A percentile compares a stretch with the other conserved stretches of the same genome.
phyloP scores from a whole-genome alignment of 768 basidiomycete genomes.

The Tylopilus rubrobrunneus region DNA sequence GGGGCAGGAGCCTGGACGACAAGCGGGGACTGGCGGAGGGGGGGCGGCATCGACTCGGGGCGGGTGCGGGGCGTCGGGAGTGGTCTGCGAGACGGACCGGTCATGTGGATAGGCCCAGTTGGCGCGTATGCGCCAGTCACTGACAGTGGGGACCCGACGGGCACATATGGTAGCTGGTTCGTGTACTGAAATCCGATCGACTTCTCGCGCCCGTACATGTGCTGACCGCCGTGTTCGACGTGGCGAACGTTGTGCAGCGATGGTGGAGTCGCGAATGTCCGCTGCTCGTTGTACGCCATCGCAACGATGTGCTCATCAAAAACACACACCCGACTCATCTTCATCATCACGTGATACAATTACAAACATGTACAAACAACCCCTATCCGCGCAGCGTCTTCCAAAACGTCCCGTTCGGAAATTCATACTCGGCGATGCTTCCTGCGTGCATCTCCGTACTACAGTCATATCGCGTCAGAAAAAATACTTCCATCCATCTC shows the following conservation, averaged over 20 bases:
- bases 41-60: constrained; percentile 25
- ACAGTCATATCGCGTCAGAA: neutral
- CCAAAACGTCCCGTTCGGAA: constrained; percentile 57
- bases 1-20: constrained; percentile 30
- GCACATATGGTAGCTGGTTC: constrained; percentile 6
- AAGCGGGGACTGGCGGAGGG: constrained; percentile 14
- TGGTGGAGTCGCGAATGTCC: constrained; percentile 6
- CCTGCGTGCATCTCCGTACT: constrained; percentile 80
- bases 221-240: constrained; percentile 10
- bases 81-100: constrained; percentile 26
- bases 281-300: constrained; percentile 25
- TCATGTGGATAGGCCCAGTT: constrained; percentile 10
- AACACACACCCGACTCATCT: constrained; percentile 1
- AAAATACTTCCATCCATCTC: constrained; percentile 3
- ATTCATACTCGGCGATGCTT: constrained; percentile 70
- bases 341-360: constrained; percentile 12
- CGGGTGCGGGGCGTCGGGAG: constrained; percentile 28
- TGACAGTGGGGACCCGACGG: neutral
- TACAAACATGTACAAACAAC: constrained; percentile 20
- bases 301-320: constrained; percentile 9
- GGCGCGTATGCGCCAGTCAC: constrained; percentile 4
- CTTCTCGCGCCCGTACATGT: constrained; percentile 4
- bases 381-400: constrained; percentile 2
- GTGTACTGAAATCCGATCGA: constrained; percentile 21
- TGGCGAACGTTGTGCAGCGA: constrained; percentile 10